Percentiles rank a stretch among this genome's conserved stretches.
These are phyloP conservation scores for Metroxylon sagu DNA, from an alignment of 176 grass and related monocot species.

Conservation along the genomic window DNA sequence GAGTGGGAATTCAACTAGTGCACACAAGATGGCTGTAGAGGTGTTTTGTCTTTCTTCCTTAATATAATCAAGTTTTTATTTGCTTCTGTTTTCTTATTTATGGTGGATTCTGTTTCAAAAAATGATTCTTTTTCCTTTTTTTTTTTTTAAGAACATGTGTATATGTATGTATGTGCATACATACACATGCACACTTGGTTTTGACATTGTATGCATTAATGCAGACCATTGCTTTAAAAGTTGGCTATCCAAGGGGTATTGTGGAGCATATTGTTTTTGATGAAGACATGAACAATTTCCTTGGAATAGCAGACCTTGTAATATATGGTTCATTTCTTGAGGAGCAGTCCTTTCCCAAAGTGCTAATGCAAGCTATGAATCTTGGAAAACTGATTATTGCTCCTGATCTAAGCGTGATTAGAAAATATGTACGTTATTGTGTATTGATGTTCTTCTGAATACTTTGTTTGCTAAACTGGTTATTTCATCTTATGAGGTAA, in stretches of 20 bases:
- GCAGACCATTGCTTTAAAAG: slow-evolving; percentile 45
- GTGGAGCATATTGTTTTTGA: slow-evolving; percentile 46
- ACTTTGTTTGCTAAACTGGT: slow-evolving; percentile 6
- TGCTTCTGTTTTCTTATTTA: slow-evolving; percentile 1
- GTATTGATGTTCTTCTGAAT: slow-evolving; percentile 10
- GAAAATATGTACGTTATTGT: slow-evolving; percentile 58
- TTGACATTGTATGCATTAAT: slow-evolving; percentile 8
- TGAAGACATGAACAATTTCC: slow-evolving; percentile 39
- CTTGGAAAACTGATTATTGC: slow-evolving; percentile 84
- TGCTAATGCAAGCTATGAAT: slow-evolving; percentile 75
- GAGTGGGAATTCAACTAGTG: slow-evolving; percentile 39
- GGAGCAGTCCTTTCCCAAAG: slow-evolving; percentile 73
- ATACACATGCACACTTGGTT: not conserved
- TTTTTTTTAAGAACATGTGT: no score
- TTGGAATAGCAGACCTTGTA: slow-evolving; percentile 60
- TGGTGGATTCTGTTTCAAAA: no score
- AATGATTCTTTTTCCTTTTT: no score
- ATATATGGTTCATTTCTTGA: slow-evolving; percentile 90
- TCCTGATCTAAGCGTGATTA: slow-evolving; percentile 78
- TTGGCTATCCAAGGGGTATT: slow-evolving; percentile 54
- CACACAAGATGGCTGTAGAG: slow-evolving; percentile 55
- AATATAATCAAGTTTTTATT: not conserved
- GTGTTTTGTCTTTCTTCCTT: slow-evolving; percentile 14
- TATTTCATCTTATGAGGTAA: not conserved
- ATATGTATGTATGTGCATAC: no score